Percentiles rank a stretch among this genome's conserved stretches.
Conservation (phyloP, 1,139 yeast genomes). For the Yamadazyma sp. region DNA sequence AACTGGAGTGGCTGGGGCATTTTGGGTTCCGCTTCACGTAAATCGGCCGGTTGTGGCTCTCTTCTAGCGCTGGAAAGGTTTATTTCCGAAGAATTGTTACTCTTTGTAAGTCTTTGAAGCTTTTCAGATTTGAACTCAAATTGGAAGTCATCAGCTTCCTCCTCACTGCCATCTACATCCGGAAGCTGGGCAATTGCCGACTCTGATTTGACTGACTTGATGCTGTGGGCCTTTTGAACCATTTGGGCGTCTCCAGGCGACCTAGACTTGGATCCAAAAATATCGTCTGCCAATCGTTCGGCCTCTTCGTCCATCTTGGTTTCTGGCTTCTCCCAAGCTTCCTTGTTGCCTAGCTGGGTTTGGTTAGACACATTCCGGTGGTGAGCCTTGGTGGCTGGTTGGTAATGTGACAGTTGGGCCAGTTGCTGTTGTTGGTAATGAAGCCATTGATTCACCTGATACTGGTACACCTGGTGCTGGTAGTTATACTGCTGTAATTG, state of each 20-base stretch:
- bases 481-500: conserved; percentile 25
- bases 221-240: conserved; percentile 17
- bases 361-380: not conserved
- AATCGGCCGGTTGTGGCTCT: not conserved
- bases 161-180: conserved; percentile 1
- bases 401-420: not conserved
- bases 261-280: conserved; percentile 25
- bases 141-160: conserved; percentile 2
- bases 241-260: conserved; percentile 13
- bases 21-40: not conserved
- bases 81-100: conserved; percentile 13
- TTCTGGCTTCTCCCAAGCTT: conserved; percentile 37
- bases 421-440: conserved; percentile 10
- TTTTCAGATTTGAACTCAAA: not conserved
- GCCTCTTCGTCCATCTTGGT: conserved; percentile 27
- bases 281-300: conserved; percentile 42
- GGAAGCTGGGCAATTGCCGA: conserved; percentile 3
- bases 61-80: conserved; percentile 1
- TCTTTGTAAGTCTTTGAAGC: conserved; percentile 12
- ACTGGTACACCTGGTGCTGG: conserved; percentile 24
- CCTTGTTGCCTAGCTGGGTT: conserved; percentile 29
- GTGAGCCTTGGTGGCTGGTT: not conserved
- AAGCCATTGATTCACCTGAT: conserved; percentile 21
- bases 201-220: conserved; percentile 16
- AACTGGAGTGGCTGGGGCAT: conserved; percentile 1